A percentile compares a stretch with the other conserved stretches of the same genome.
Evolutionary conservation across 306 rosid species (phyloP).

Genomic region (Vigna trinervia): DNA sequence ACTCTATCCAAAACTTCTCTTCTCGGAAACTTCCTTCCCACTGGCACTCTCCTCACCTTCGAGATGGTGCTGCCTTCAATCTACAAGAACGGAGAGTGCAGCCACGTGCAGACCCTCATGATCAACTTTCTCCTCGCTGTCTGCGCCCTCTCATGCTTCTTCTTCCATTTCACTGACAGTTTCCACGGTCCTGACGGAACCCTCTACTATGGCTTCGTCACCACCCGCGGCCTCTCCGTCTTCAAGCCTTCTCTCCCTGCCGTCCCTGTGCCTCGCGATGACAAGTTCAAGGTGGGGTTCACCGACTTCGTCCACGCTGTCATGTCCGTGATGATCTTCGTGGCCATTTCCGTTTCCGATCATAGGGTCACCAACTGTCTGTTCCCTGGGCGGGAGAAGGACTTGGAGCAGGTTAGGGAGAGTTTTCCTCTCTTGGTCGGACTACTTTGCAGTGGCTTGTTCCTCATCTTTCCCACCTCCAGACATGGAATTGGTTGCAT

Average conservation of each 20-base stretch:
- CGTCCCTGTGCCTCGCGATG: slow-evolving; percentile 60
- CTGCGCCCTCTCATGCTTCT: slow-evolving; percentile 77
- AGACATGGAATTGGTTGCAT: slow-evolving; percentile 77
- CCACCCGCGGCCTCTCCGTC: slow-evolving; percentile 62
- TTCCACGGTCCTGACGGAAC: slow-evolving; percentile 65
- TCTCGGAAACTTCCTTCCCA: slow-evolving; percentile 85
- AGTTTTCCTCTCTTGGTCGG: slow-evolving; percentile 81
- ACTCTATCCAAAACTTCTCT: slow-evolving; percentile 71
- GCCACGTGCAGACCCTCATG: slow-evolving; percentile 56
- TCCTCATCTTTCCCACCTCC: slow-evolving; percentile 73
- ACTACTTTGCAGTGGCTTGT: slow-evolving; percentile 66
- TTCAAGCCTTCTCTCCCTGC: slow-evolving; percentile 61
- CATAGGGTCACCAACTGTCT: slow-evolving; percentile 69
- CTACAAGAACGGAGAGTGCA: slow-evolving; percentile 65
- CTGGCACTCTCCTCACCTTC: slow-evolving; percentile 76
- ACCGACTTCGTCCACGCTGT: slow-evolving; percentile 74
- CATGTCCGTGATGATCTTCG: slow-evolving; percentile 81
- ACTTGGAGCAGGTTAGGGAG: slow-evolving; percentile 80
- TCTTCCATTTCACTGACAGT: slow-evolving; percentile 80
- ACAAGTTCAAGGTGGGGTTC: slow-evolving; percentile 46
- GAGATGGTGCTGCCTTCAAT: slow-evolving; percentile 85
- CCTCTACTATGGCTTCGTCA: slow-evolving; percentile 76
- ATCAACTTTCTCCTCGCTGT: slow-evolving; percentile 53
- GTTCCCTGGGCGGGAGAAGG: slow-evolving; percentile 68
- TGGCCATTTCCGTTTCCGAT: slow-evolving; percentile 81